A percentile compares a stretch with the other conserved stretches of the same genome.
These are phyloP conservation scores for Draba incana DNA, from an alignment of 345 rosid species.

Conservation along the genomic window DNA sequence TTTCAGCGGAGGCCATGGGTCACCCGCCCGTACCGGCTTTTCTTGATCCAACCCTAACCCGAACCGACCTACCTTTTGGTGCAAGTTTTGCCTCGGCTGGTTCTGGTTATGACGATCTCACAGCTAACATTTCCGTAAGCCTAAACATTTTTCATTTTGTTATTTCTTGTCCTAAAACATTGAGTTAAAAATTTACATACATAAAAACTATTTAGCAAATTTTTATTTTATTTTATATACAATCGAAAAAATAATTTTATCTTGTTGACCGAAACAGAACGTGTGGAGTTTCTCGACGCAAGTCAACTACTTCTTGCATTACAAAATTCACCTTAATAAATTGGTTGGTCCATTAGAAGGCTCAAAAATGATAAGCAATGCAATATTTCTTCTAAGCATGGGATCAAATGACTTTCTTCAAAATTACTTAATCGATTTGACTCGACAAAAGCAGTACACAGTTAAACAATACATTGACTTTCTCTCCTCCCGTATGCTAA, in stretches of 20 bases:
- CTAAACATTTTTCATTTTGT: not conserved
- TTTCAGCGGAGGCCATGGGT: conserved; percentile 72
- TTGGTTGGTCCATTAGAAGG: conserved; percentile 59
- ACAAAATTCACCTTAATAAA: conserved; percentile 60
- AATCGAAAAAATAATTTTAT: not conserved
- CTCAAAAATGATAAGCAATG: conserved; percentile 52
- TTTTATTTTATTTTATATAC: no score
- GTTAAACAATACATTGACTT: conserved; percentile 55
- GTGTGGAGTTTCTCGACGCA: conserved; percentile 70
- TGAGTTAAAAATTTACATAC: not conserved
- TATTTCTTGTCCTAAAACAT: not conserved
- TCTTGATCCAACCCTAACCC: conserved; percentile 60
- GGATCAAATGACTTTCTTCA: conserved; percentile 91
- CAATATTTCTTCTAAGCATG: conserved; percentile 61
- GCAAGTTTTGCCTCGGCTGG: conserved; percentile 95
- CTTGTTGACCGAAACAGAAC: conserved; percentile 42
- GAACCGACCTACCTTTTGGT: conserved; percentile 58
- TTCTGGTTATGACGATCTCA: conserved; percentile 86
- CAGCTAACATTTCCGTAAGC: conserved; percentile 81
- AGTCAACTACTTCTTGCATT: conserved; percentile 62
- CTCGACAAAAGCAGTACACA: conserved; percentile 62
- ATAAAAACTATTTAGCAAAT: no score
- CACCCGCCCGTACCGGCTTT: conserved; percentile 64
- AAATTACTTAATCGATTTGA: conserved; percentile 68
- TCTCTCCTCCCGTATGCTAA: conserved; percentile 55